A percentile compares a stretch with the other conserved stretches of the same genome.
Conservation (phyloP, 257 asterid genomes). For the Solanum megistacrolobum region DNA sequence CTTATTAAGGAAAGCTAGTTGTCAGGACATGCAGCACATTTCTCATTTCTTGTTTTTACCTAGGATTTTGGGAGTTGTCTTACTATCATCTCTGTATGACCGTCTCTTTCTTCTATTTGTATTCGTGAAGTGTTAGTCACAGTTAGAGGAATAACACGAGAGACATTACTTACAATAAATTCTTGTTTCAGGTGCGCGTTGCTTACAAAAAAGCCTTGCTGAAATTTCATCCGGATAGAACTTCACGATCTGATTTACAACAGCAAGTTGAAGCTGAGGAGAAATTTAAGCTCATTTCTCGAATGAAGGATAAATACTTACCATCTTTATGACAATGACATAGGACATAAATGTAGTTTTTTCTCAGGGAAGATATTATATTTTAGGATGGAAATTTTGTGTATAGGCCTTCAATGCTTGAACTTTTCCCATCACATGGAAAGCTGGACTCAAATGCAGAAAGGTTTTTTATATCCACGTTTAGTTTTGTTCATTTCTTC, state of each 20-base stretch:
- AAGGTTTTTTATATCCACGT: not conserved
- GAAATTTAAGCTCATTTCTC: conserved; percentile 80
- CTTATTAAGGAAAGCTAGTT: not conserved
- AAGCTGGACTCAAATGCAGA: not conserved
- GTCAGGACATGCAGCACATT: not conserved
- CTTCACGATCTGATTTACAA: conserved; percentile 54
- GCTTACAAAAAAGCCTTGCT: conserved; percentile 74
- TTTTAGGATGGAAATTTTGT: not conserved
- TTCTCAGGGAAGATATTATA: not conserved
- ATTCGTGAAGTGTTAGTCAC: not conserved
- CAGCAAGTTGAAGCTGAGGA: conserved; percentile 95
- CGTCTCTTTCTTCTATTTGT: not conserved
- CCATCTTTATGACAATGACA: not conserved
- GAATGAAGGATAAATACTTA: conserved; percentile 61
- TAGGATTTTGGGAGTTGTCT: not conserved
- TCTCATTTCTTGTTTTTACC: not conserved
- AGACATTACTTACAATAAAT: not conserved
- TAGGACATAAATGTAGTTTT: not conserved
- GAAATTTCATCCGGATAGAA: conserved; percentile 88
- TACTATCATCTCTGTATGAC: not conserved
- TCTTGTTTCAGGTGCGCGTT: conserved; percentile 49
- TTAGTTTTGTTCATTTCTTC: not conserved
- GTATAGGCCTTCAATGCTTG: not conserved
- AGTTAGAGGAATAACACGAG: not conserved
- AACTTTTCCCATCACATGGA: not conserved